Conservation (phyloP, 2,329 filamentous ascomycete species). For the Cordyceps farinosa region DNA sequence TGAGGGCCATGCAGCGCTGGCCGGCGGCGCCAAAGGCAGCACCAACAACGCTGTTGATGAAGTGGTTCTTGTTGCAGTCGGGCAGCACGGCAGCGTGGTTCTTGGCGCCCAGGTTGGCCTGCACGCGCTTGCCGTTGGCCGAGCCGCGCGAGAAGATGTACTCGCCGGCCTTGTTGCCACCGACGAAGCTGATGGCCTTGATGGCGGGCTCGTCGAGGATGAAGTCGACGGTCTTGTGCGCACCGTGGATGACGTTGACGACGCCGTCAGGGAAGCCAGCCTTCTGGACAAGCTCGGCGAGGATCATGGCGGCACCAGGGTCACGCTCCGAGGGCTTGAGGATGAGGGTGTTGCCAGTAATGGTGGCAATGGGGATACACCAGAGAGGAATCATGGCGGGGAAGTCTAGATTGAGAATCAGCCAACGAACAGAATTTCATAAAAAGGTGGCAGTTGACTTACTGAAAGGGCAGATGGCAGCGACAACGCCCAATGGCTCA, state of each 20-base stretch:
- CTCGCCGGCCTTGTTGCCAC: conserved; percentile 82
- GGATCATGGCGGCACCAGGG: conserved; percentile 79
- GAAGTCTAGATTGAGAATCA: conserved; percentile 58
- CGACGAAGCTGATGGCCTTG: conserved; percentile 84
- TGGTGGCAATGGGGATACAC: conserved; percentile 80
- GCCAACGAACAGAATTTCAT: neutral
- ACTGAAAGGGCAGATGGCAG: conserved; percentile 87
- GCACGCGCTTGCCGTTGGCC: conserved; percentile 82
- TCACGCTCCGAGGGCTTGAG: conserved; percentile 86
- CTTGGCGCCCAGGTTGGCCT: conserved; percentile 84
- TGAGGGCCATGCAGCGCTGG: conserved; percentile 83
- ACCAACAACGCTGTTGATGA: conserved; percentile 77
- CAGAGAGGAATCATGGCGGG: conserved; percentile 92
- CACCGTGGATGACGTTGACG: conserved; percentile 77
- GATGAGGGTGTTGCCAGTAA: conserved; percentile 79
- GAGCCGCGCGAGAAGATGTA: conserved; percentile 79
- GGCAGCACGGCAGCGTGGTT: conserved; percentile 83
- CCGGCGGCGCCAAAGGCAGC: conserved; percentile 82
- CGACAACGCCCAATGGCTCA: conserved; percentile 76
- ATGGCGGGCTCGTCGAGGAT: conserved; percentile 80
- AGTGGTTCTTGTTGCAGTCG: conserved; percentile 88
- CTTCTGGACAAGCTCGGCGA: conserved; percentile 74
- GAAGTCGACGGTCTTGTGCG: conserved; percentile 78
- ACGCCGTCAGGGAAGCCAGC: conserved; percentile 80
- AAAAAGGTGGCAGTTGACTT: conserved; percentile 32